Evolutionary conservation across 257 asterid species (phyloP).

Genomic region (Fraxinus quadrangulata): DNA sequence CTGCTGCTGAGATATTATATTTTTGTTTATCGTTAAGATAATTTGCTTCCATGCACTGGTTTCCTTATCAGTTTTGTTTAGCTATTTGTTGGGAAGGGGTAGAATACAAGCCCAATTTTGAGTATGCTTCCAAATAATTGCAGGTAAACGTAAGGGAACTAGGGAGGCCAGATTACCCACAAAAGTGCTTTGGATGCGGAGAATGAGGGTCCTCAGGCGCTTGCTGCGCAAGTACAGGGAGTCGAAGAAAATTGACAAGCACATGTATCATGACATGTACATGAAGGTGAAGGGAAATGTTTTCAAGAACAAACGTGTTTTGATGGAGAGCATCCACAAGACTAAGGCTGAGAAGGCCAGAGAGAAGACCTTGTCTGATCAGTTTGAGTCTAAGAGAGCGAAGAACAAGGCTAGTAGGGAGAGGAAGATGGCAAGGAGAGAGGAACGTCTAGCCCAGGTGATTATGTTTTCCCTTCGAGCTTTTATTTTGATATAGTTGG

Average conservation of each 20-base stretch:
- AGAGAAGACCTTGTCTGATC: constrained; percentile 71
- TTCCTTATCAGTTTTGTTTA: neutral
- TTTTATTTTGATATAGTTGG: neutral
- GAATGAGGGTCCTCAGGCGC: constrained; percentile 64
- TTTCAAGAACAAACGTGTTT: constrained; percentile 67
- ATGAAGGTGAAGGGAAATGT: constrained; percentile 49
- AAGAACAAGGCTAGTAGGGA: constrained; percentile 45
- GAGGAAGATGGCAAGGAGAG: constrained; percentile 35
- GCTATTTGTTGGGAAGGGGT: neutral
- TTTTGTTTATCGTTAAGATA: no score
- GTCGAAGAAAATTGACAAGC: constrained; percentile 39
- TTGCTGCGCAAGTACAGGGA: constrained; percentile 66
- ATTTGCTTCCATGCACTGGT: neutral
- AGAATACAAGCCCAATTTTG: neutral
- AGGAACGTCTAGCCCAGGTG: constrained; percentile 40
- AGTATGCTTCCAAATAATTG: neutral
- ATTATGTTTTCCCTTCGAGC: neutral
- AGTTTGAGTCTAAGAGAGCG: constrained; percentile 60
- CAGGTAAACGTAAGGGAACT: constrained; percentile 77
- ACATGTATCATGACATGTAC: constrained; percentile 36
- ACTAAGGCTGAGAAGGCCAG: constrained; percentile 75
- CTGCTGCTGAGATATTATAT: no score
- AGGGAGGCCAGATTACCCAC: constrained; percentile 76
- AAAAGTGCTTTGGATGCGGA: constrained; percentile 67
- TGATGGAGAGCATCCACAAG: constrained; percentile 75